These are phyloP conservation scores for Trichoderma endophyticum DNA, from an alignment of 2,329 filamentous ascomycete genomes.

Conservation along the genomic window DNA sequence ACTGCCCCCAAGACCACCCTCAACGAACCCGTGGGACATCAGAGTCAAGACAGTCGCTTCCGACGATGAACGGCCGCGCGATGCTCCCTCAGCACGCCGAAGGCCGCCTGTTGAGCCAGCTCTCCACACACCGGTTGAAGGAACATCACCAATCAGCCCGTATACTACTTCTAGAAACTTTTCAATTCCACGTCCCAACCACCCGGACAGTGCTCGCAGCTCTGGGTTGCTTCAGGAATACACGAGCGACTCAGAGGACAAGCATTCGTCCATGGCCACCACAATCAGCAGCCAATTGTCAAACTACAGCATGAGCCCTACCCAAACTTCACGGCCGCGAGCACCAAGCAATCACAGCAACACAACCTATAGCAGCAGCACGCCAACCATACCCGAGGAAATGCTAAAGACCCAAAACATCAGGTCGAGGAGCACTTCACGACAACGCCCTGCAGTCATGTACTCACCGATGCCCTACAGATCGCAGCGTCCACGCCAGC, in stretches of 20 bases:
- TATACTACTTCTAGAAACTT: not conserved
- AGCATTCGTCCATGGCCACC: slow-evolving; percentile 18
- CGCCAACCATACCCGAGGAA: slow-evolving; percentile 22
- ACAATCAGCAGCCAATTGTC: slow-evolving; percentile 21
- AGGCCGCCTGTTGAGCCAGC: slow-evolving; percentile 18
- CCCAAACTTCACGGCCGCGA: slow-evolving; percentile 13
- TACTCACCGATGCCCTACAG: slow-evolving; percentile 13
- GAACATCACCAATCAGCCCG: not conserved
- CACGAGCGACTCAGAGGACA: slow-evolving; percentile 16
- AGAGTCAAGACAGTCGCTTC: slow-evolving; percentile 23
- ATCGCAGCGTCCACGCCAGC: slow-evolving; percentile 2
- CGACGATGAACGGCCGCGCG: slow-evolving; percentile 22
- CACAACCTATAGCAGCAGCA: slow-evolving; percentile 1
- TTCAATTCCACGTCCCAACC: not conserved
- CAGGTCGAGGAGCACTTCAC: slow-evolving; percentile 15
- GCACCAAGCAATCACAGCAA: slow-evolving; percentile 11
- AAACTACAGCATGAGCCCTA: slow-evolving; percentile 14
- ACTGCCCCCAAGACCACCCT: slow-evolving; percentile 36
- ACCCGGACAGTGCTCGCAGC: slow-evolving; percentile 4
- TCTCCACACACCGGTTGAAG: not conserved
- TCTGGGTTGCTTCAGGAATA: slow-evolving; percentile 16
- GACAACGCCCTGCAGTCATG: slow-evolving; percentile 5
- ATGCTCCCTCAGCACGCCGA: slow-evolving; percentile 23
- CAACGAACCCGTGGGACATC: slow-evolving; percentile 44
- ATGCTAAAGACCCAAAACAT: not conserved